Evolutionary conservation across 345 rosid species (phyloP), one percentile per base, ranked within the genome.

Genomic region (Litchi chinensis): DNA sequence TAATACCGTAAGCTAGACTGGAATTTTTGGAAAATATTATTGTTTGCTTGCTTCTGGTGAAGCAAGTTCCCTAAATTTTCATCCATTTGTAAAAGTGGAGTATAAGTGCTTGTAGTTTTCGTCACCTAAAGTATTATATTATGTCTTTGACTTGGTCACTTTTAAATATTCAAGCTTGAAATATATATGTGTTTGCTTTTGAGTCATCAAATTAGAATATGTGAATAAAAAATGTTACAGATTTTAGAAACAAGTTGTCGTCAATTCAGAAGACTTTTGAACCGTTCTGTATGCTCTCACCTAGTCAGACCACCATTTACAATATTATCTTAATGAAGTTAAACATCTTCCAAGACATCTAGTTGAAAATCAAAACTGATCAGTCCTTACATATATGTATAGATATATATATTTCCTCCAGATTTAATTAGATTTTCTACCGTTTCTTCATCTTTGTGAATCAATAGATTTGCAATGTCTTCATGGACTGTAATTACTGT

Each of bases 61-160:
- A 82, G 87, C 81, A 82, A 85, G 87, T 82, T 79, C 12, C 74
- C 66, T 63, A 59, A 64, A 76, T 56, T 41, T 73, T 79, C 76
- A 62, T 67, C 81, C 76, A 68, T 67, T 60, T 77, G 84, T 78
- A 64, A 66, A 62, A 24, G 28, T 81, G 73, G 24, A 52, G 46
- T 72, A 39, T 2, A 59, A 18, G 32, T 44, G 68, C 37, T 48
- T 77, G 37, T 56, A 3, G 18, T 40, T 70, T 63, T 57, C 37
- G 1, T 40, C 44, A 19, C 64, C 71, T 48, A 66, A 41, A 6
- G 21, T 26, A 22, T 22, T 64, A 67, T 71, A 32, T 67, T 5
- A 50, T 37, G 16, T 69, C 28, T 69, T 69, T 80, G 26, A 56
- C 52, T 71, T 32, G n/a, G 56, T 76, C 76, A 43, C 65, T 60